Percentiles rank a stretch among this genome's conserved stretches.
phyloP scores from a whole-genome alignment of 1,284 basidiomycete genomes.

The Ceratobasidium sp. region DNA sequence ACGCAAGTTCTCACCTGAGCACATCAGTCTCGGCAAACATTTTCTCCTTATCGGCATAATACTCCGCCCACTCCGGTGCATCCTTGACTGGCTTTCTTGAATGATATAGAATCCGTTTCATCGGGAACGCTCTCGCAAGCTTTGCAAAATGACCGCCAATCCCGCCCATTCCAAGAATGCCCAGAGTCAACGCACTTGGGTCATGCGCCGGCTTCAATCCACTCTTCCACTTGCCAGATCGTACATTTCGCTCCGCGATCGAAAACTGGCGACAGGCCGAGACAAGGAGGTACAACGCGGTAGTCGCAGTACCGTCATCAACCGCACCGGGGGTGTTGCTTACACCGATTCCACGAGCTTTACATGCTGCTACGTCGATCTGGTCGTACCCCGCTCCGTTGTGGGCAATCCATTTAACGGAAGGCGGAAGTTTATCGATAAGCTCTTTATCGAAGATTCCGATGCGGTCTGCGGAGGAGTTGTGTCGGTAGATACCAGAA shows the following conservation, averaged over 20 bases:
- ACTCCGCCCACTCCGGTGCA: constrained; percentile 82
- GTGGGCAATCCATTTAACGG: constrained; percentile 88
- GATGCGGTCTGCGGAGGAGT: constrained; percentile 73
- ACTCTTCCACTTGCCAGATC: constrained; percentile 70
- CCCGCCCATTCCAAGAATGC: constrained; percentile 91
- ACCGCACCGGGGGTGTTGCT: constrained; percentile 93
- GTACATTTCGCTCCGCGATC: constrained; percentile 77
- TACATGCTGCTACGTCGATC: constrained; percentile 83
- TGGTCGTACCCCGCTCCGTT: constrained; percentile 95
- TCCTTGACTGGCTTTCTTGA: constrained; percentile 70
- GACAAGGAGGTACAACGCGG: constrained; percentile 86
- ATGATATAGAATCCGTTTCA: constrained; percentile 89
- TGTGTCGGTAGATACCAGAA: constrained; percentile 86
- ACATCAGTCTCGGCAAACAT: constrained; percentile 85
- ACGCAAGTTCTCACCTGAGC: constrained; percentile 61
- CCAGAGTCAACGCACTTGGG: constrained; percentile 82
- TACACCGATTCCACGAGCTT: constrained; percentile 81
- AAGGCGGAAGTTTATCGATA: constrained; percentile 73
- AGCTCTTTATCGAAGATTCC: constrained; percentile 87
- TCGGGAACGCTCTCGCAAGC: constrained; percentile 80
- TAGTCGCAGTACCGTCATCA: constrained; percentile 92
- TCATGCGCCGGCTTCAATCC: constrained; percentile 74
- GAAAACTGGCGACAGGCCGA: constrained; percentile 87
- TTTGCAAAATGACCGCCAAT: constrained; percentile 83
- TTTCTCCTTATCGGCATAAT: constrained; percentile 76